Percentiles rank a stretch among this genome's conserved stretches.
Conservation (phyloP, 495 filamentous ascomycete species). For the Talaromyces ruber region DNA sequence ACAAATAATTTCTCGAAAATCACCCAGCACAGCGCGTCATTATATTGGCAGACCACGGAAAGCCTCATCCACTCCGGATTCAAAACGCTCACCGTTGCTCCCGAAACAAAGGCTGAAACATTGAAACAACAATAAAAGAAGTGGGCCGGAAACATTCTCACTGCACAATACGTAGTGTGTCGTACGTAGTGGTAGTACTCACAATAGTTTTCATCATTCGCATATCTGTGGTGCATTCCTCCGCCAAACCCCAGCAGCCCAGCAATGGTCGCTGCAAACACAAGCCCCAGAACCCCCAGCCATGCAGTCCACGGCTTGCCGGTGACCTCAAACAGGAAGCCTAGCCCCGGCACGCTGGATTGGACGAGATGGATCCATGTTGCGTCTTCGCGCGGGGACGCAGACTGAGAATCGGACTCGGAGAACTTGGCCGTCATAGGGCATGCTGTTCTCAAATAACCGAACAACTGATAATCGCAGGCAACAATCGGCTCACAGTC, state of each 20-base stretch:
- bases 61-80: background rate
- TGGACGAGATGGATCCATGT: background rate
- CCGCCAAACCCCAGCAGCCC: background rate
- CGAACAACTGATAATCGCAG: background rate
- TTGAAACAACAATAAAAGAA: background rate
- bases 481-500: background rate
- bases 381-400: background rate
- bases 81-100: background rate
- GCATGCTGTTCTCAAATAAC: background rate
- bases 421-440: background rate
- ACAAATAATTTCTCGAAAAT: no score
- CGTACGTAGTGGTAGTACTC: no score
- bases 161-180: no score
- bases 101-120: background rate
- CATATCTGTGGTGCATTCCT: background rate
- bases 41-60: background rate
- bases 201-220: background rate
- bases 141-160: no score
- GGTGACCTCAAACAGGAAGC: slow-evolving; percentile 6
- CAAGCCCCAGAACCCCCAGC: slow-evolving; percentile 1
- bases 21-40: background rate
- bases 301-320: slow-evolving; percentile 7
- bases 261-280: background rate
- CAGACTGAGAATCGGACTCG: background rate
- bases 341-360: background rate